Base-by-base conservation (phyloP, 805 yeast genomes). In the Yamadazyma endophytica region DNA sequence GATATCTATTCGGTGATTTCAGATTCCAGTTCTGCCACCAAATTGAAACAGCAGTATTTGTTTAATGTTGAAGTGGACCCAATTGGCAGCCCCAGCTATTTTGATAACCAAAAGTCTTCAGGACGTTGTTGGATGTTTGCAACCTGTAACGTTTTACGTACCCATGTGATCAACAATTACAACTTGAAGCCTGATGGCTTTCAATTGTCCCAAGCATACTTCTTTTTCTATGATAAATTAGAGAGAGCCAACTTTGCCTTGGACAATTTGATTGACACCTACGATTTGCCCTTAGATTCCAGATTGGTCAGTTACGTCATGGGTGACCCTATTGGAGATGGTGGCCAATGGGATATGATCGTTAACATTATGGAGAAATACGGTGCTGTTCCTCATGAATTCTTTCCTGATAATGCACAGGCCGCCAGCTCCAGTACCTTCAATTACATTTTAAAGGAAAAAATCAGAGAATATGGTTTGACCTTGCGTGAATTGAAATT, bases 111-210 rank as follows among this genome's bases (percentile, higher is more conserved):
- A 63, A 73, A 74, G 46, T 55, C 75, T 8, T 75, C 86, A 14
- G 96, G 95, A 18, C 65, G 95, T 47, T 86, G 96, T 58, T 86
- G 95, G 95, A 69, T 86, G 39, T 86, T 86, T 56, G 95, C 95
- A 8, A 73, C 90, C 1, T 75, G 85, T 32, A 86, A 87, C 46
- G 70, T 82, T 34, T 61, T 85, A 48, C 71, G 95, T 46, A 53
- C 80, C 31, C 70, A 69, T 32, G 73, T 83, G 24, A 76, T 79
- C 57, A 64, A 70, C 45, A 71, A 72, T 49, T 72, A 79, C 55
- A 76, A 79, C 48, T 56, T 86, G 46, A 49, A 51, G 32, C 54
- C 53, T 9, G 64, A 58, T 23, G 73, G 70, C 44, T 77, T 83
- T 53, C 88, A 82, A 58, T 58, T 87, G 31, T 81, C 92, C 22